phyloP scores from a whole-genome alignment of 495 filamentous ascomycete species.

The Aspergillus coremiiformis region DNA sequence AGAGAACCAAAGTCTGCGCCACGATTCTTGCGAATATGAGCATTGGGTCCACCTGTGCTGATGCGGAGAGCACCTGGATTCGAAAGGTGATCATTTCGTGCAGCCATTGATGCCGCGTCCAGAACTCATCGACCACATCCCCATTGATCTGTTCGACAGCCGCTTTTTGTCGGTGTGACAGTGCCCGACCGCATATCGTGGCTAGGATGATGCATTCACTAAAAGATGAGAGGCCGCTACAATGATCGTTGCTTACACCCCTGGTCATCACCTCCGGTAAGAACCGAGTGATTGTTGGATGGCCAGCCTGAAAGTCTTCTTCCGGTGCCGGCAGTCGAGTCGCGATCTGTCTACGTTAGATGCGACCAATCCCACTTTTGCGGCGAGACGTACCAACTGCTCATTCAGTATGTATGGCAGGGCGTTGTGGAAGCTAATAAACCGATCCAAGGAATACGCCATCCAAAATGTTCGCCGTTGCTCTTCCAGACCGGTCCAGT shows the following conservation, averaged over 20 bases:
- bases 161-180: conserved; percentile 37
- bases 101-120: conserved; percentile 43
- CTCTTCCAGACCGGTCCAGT: conserved; percentile 37
- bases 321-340: conserved; percentile 31
- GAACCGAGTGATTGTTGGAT: conserved; percentile 35
- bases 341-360: conserved; percentile 9
- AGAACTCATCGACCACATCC: conserved; percentile 29
- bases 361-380: neutral
- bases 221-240: conserved; percentile 32
- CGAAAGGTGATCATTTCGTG: conserved; percentile 33
- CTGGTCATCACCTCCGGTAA: conserved; percentile 36
- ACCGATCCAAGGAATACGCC: conserved; percentile 47
- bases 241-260: neutral
- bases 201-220: conserved; percentile 42
- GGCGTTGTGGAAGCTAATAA: conserved; percentile 41
- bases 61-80: conserved; percentile 19
- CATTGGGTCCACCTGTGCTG: conserved; percentile 39
- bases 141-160: conserved; percentile 19
- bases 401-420: conserved; percentile 45
- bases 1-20: conserved; percentile 37
- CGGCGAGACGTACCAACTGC: conserved; percentile 34
- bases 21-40: conserved; percentile 36
- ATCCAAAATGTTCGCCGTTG: conserved; percentile 50
- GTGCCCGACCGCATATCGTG: conserved; percentile 40
- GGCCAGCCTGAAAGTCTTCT: conserved; percentile 43